Evolutionary conservation across 768 basidiomycete genomes (phyloP).

Genomic region (Favolaschia claudopus): DNA sequence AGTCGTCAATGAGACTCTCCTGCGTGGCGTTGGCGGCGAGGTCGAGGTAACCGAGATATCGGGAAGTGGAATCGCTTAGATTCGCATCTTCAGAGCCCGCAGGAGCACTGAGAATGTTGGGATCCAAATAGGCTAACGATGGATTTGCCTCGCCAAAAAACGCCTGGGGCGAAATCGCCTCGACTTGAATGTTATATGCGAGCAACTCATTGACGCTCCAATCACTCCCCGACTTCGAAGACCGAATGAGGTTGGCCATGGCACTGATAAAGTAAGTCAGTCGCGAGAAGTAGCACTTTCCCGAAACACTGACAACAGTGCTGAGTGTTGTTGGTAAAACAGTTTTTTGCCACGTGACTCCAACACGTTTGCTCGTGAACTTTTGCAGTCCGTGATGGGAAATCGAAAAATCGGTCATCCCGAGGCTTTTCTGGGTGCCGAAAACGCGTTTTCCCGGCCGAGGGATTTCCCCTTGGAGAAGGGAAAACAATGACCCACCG

Average conservation of each 20-base stretch:
- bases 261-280: too few relatives aligned
- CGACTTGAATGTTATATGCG: conserved; percentile 37
- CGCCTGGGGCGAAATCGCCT: conserved; percentile 10
- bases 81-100: conserved; percentile 23
- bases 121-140: conserved; percentile 35
- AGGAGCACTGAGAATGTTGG: conserved; percentile 30
- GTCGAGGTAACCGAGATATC: conserved; percentile 33
- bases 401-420: too few relatives aligned
- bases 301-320: too few relatives aligned
- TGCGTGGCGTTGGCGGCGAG: conserved; percentile 29
- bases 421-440: too few relatives aligned
- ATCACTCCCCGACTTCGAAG: conserved; percentile 30
- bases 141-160: conserved; percentile 35
- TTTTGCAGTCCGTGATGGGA: too few relatives aligned
- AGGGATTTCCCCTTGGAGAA: too few relatives aligned
- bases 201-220: conserved; percentile 31
- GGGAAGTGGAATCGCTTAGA: conserved; percentile 25
- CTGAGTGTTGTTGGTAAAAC: too few relatives aligned
- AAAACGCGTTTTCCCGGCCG: too few relatives aligned
- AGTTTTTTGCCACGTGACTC: too few relatives aligned
- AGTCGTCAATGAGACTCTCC: conserved; percentile 31
- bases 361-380: too few relatives aligned
- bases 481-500: too few relatives aligned
- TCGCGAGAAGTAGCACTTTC: too few relatives aligned
- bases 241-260: conserved; percentile 33